phyloP scores from a whole-genome alignment of 164 flowering plant species.

The Magnolia officinalis region DNA sequence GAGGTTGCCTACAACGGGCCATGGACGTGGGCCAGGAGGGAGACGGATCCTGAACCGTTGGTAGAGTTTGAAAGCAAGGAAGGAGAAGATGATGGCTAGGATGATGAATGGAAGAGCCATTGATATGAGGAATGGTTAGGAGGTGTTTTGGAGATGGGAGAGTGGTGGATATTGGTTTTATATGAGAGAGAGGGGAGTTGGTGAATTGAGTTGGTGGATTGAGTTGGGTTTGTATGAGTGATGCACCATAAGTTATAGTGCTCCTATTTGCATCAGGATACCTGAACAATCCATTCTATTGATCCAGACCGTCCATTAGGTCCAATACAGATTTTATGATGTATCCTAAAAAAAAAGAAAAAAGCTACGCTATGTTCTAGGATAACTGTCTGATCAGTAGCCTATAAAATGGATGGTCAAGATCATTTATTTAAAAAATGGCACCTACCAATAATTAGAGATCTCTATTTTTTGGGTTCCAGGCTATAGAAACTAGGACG shows the following conservation, averaged over 20 bases:
- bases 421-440: too few relatives aligned
- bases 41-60: conserved; percentile 33
- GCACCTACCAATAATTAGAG: too few relatives aligned
- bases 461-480: too few relatives aligned
- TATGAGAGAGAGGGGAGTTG: conserved; percentile 1
- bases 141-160: neutral
- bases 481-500: too few relatives aligned
- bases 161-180: neutral
- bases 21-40: conserved; percentile 56
- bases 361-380: too few relatives aligned
- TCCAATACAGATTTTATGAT: neutral
- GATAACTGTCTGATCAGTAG: too few relatives aligned
- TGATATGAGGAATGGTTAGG: neutral
- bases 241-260: neutral
- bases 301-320: neutral
- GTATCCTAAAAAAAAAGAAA: too few relatives aligned
- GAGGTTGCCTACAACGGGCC: conserved; percentile 55
- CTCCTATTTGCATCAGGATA: neutral
- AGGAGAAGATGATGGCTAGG: neutral
- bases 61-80: conserved; percentile 24
- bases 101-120: conserved; percentile 10
- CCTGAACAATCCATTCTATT: neutral
- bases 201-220: neutral
- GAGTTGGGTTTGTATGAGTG: neutral
- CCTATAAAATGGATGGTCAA: too few relatives aligned